Evolutionary conservation across 1,139 yeast genomes (phyloP).

Genomic region (Saccharomyces hybrid): DNA sequence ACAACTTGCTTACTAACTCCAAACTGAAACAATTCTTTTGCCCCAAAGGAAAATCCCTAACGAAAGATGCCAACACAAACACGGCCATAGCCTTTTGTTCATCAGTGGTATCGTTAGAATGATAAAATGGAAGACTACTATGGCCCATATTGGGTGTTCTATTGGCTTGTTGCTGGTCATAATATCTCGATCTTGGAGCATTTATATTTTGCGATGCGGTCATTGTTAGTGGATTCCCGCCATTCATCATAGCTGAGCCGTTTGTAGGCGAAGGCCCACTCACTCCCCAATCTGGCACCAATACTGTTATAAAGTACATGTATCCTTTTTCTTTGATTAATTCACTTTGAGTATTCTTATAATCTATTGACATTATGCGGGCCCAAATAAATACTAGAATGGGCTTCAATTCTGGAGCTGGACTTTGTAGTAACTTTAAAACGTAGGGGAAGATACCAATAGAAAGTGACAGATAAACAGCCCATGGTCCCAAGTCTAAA

Average conservation of each 20-base stretch:
- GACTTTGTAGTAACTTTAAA: slow-evolving; percentile 79
- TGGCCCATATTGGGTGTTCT: slow-evolving; percentile 3
- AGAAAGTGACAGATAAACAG: slow-evolving; percentile 84
- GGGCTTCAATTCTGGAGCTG: slow-evolving; percentile 92
- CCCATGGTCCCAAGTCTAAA: slow-evolving; percentile 94
- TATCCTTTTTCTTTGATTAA: slow-evolving; percentile 86
- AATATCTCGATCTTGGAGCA: slow-evolving; percentile 17
- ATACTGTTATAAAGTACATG: slow-evolving; percentile 74
- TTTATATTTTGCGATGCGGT: slow-evolving; percentile 22
- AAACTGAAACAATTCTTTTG: slow-evolving; percentile 72
- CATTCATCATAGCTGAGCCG: slow-evolving; percentile 18
- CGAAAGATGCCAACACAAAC: slow-evolving; percentile 75
- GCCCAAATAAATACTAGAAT: slow-evolving; percentile 97
- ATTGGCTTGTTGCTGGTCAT: slow-evolving; percentile 15
- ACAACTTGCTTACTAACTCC: slow-evolving; percentile 62
- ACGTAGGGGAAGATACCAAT: slow-evolving; percentile 97
- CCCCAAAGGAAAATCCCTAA: slow-evolving; percentile 70
- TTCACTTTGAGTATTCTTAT: slow-evolving; percentile 83
- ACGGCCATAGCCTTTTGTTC: slow-evolving; percentile 96
- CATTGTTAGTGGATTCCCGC: slow-evolving; percentile 28
- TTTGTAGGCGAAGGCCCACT: slow-evolving; percentile 31
- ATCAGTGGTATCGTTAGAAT: slow-evolving; percentile 41
- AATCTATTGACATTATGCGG: slow-evolving; percentile 91
- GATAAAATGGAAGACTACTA: slow-evolving; percentile 22
- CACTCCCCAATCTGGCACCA: slow-evolving; percentile 43